phyloP scores from a whole-genome alignment of 106 monocot genomes.

The Allium sativum region DNA sequence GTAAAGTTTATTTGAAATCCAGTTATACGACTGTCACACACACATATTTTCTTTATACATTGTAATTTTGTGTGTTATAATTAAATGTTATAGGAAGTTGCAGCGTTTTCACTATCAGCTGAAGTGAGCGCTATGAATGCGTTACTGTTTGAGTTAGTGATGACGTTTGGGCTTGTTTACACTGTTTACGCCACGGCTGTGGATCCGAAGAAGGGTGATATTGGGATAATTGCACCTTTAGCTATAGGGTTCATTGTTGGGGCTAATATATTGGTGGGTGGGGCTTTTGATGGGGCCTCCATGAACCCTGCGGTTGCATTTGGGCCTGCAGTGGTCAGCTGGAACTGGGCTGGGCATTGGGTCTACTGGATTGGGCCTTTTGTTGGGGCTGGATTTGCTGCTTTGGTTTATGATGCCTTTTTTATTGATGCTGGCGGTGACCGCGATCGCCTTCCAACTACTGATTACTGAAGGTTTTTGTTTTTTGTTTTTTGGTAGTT shows the following conservation, averaged over 20 bases:
- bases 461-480: conserved; percentile 8
- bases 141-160: conserved; percentile 21
- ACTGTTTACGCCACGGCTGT: conserved; percentile 36
- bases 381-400: conserved; percentile 24
- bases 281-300: conserved; percentile 28
- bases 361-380: conserved; percentile 29
- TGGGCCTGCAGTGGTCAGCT: conserved; percentile 31
- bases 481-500: too few species aligned
- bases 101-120: conserved; percentile 11
- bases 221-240: conserved; percentile 26
- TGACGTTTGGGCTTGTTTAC: conserved; percentile 63
- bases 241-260: conserved; percentile 36
- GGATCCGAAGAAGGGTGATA: conserved; percentile 25
- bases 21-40: too few species aligned
- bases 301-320: conserved; percentile 36
- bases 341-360: conserved; percentile 26
- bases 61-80: conserved; percentile 23
- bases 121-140: conserved; percentile 12
- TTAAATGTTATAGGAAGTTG: conserved; percentile 36
- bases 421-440: conserved; percentile 9
- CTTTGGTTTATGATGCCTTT: conserved; percentile 21
- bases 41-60: too few species aligned
- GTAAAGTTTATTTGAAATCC: too few species aligned
- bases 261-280: conserved; percentile 28
- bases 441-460: conserved; percentile 26